These are phyloP conservation scores for Linaria vulgaris DNA, from an alignment of 257 asterid genomes.

Conservation along the genomic window DNA sequence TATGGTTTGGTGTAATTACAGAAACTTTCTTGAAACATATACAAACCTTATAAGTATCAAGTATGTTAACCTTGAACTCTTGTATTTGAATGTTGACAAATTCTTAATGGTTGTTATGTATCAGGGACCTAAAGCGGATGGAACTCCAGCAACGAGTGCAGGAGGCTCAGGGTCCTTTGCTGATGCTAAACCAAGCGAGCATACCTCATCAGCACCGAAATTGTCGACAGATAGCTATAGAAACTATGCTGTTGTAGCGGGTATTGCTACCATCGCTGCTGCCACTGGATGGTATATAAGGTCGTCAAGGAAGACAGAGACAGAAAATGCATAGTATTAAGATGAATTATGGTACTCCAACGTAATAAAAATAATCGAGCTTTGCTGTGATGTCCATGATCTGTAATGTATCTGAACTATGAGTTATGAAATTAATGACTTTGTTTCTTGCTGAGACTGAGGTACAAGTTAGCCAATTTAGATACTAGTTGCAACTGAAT, in stretches of 20 bases:
- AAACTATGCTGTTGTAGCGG: slow-evolving; percentile 77
- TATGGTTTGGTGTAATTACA: too few species aligned
- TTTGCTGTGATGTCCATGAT: too few species aligned
- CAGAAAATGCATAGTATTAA: slow-evolving; percentile 64
- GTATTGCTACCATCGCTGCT: slow-evolving; percentile 50
- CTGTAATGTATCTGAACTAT: too few species aligned
- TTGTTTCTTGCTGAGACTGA: too few species aligned
- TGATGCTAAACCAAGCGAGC: slow-evolving; percentile 49
- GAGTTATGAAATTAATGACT: too few species aligned
- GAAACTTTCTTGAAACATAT: too few species aligned
- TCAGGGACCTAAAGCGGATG: slow-evolving; percentile 72
- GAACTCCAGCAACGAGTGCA: slow-evolving; percentile 47
- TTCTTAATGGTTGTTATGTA: slow-evolving; percentile 21
- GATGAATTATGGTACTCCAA: background rate
- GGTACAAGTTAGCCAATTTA: too few species aligned
- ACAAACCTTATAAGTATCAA: too few species aligned
- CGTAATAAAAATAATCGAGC: too few species aligned
- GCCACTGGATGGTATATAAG: slow-evolving; percentile 64
- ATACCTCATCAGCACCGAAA: slow-evolving; percentile 50
- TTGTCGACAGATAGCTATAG: slow-evolving; percentile 57
- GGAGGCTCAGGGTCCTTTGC: slow-evolving; percentile 51
- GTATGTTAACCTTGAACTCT: too few species aligned
- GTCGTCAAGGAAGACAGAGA: slow-evolving; percentile 51
- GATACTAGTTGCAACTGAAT: too few species aligned
- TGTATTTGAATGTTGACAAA: background rate